Conservation (phyloP, 768 basidiomycete genomes). For the Pulveroboletus sp. region DNA sequence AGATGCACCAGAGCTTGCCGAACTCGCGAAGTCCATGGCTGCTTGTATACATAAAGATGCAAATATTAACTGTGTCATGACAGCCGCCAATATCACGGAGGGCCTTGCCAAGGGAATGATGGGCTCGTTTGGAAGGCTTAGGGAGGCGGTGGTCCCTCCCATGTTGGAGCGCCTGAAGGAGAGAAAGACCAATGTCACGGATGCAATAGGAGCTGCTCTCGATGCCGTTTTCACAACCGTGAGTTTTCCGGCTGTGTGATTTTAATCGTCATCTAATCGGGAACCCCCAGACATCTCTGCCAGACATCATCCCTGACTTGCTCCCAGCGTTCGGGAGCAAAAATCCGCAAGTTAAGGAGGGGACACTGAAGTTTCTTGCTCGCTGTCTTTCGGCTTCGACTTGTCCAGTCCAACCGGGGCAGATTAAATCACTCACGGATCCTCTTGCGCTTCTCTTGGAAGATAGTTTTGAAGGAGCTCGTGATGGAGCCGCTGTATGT, state of each 20-base stretch:
- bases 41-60: conserved; percentile 83
- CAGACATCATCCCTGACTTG: conserved; percentile 83
- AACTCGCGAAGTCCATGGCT: conserved; percentile 75
- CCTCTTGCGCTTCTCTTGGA: conserved; percentile 72
- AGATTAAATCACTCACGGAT: conserved; percentile 82
- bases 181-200: conserved; percentile 86
- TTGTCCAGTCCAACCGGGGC: conserved; percentile 64
- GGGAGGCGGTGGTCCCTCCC: conserved; percentile 66
- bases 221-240: conserved; percentile 89
- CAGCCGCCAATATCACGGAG: conserved; percentile 82
- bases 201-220: conserved; percentile 81
- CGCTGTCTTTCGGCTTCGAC: conserved; percentile 74
- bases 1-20: conserved; percentile 74
- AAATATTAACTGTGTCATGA: conserved; percentile 93
- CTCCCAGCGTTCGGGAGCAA: conserved; percentile 77
- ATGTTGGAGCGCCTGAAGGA: conserved; percentile 93
- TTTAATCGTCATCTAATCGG: conserved; percentile 2
- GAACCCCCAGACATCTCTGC: conserved; percentile 60
- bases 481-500: conserved; percentile 85
- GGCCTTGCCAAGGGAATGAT: conserved; percentile 82
- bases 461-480: conserved; percentile 85
- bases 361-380: conserved; percentile 81
- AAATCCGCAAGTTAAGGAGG: conserved; percentile 96
- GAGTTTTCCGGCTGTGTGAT: conserved; percentile 32
- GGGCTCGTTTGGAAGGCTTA: conserved; percentile 68